phyloP scores from a whole-genome alignment of 495 filamentous ascomycete genomes.

The Neurospora sp. region DNA sequence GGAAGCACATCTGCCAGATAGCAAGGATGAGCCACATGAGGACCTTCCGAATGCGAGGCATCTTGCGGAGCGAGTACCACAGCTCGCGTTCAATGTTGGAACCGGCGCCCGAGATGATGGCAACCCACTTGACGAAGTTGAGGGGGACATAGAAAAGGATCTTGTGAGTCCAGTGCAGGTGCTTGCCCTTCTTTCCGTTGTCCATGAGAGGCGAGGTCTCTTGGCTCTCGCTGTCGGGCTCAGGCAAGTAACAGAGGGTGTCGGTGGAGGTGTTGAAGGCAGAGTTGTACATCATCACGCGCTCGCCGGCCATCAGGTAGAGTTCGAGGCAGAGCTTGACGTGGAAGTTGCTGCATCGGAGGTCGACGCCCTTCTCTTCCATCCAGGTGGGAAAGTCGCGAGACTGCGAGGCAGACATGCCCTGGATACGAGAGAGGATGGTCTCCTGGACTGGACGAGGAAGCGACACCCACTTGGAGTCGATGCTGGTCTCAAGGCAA shows the following conservation, averaged over 20 bases:
- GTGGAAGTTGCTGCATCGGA: slow-evolving; percentile 11
- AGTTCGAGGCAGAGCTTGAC: slow-evolving; percentile 3
- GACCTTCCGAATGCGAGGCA: not conserved
- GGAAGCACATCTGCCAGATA: slow-evolving; percentile 10
- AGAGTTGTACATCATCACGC: not conserved
- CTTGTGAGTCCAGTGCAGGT: not conserved
- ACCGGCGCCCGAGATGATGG: slow-evolving; percentile 14
- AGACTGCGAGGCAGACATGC: not conserved
- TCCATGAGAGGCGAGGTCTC: not conserved
- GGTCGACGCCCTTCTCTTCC: not conserved
- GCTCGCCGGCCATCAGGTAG: not conserved
- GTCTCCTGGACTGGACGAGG: slow-evolving; percentile 1
- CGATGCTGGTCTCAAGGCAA: slow-evolving; percentile 11
- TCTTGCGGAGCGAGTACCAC: slow-evolving; percentile 10
- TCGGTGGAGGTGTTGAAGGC: not conserved
- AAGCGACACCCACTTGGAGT: slow-evolving; percentile 9
- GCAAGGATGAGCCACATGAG: slow-evolving; percentile 1
- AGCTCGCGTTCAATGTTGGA: slow-evolving; percentile 18
- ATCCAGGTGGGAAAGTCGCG: slow-evolving; percentile 2
- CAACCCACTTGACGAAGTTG: slow-evolving; percentile 12
- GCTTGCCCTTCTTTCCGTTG: not conserved
- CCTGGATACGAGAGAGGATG: slow-evolving; percentile 9
- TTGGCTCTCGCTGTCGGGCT: not conserved
- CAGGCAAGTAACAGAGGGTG: not conserved
- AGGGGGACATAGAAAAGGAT: not conserved